These are phyloP conservation scores for Sarocladium brachiariae DNA, from an alignment of 2,329 filamentous ascomycete genomes.

Conservation along the genomic window DNA sequence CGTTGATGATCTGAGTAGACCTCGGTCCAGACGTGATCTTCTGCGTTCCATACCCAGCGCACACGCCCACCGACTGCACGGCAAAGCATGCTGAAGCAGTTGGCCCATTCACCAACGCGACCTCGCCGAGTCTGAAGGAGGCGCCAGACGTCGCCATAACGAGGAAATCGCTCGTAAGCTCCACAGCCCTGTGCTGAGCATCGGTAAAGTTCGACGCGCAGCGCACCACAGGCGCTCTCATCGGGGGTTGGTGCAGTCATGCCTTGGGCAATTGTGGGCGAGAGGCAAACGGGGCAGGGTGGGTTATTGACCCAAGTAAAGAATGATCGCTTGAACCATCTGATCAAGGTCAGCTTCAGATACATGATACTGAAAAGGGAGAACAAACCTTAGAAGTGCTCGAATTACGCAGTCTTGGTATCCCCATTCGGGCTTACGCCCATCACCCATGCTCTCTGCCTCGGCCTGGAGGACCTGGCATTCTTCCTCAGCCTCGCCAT, in stretches of 20 bases:
- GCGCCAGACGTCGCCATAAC: conserved; percentile 93
- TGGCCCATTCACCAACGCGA: conserved; percentile 91
- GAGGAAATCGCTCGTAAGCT: conserved; percentile 79
- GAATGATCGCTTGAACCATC: conserved; percentile 91
- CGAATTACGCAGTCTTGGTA: conserved; percentile 96
- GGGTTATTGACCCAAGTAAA: conserved; percentile 98
- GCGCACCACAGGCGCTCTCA: conserved; percentile 80
- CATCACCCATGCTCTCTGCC: conserved; percentile 78
- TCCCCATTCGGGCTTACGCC: conserved; percentile 80
- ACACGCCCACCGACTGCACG: conserved; percentile 84
- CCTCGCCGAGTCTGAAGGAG: conserved; percentile 80
- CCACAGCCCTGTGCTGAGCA: conserved; percentile 73
- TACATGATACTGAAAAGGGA: not conserved
- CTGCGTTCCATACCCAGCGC: conserved; percentile 96
- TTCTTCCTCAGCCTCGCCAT: conserved; percentile 90
- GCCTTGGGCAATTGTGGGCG: conserved; percentile 75
- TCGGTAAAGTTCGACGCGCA: conserved; percentile 81
- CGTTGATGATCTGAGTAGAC: conserved; percentile 91
- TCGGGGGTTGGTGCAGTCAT: conserved; percentile 81
- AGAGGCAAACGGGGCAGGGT: conserved; percentile 71
- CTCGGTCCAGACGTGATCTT: conserved; percentile 97
- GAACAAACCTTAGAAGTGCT: conserved; percentile 68
- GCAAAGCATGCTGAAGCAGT: conserved; percentile 98
- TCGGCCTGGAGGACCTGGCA: conserved; percentile 80
- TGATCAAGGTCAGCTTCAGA: conserved; percentile 17